A percentile compares a stretch with the other conserved stretches of the same genome.
Evolutionary conservation across 2,329 filamentous ascomycete genomes (phyloP).

Genomic region (Botrytis tulipae): DNA sequence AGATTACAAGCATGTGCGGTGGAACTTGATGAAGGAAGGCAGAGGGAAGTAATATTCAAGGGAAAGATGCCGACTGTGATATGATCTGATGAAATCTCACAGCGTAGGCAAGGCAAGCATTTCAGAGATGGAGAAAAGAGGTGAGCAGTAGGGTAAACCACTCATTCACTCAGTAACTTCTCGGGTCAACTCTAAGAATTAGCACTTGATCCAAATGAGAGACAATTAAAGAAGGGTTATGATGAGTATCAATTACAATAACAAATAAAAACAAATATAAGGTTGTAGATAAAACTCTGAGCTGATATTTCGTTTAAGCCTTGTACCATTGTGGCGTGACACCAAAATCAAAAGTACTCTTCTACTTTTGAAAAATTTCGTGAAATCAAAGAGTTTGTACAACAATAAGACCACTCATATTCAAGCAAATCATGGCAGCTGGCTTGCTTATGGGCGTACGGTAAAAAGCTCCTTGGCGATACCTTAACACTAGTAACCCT

Average conservation of each 20-base stretch:
- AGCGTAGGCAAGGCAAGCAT: background rate
- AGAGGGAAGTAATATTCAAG: background rate
- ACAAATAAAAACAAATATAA: background rate
- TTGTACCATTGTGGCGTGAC: constrained; percentile 1
- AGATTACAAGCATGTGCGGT: background rate
- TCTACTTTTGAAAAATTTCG: background rate
- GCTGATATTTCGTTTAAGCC: constrained; percentile 1
- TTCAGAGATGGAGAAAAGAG: background rate
- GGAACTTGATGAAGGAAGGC: background rate
- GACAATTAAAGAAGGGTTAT: background rate
- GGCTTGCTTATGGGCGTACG: constrained; percentile 1
- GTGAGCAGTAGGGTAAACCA: background rate
- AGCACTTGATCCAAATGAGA: background rate
- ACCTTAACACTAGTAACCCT: background rate
- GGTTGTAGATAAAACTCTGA: background rate
- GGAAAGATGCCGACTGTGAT: background rate
- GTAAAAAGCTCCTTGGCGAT: background rate
- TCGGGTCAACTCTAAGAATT: background rate
- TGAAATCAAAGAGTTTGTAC: background rate
- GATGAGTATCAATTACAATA: background rate
- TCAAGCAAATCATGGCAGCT: background rate
- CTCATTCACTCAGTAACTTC: background rate
- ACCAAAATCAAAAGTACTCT: background rate
- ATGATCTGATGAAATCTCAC: background rate
- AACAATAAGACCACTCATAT: background rate